These are phyloP conservation scores for Mycena sp. DNA, from an alignment of 1,284 basidiomycete species.

Conservation along the genomic window DNA sequence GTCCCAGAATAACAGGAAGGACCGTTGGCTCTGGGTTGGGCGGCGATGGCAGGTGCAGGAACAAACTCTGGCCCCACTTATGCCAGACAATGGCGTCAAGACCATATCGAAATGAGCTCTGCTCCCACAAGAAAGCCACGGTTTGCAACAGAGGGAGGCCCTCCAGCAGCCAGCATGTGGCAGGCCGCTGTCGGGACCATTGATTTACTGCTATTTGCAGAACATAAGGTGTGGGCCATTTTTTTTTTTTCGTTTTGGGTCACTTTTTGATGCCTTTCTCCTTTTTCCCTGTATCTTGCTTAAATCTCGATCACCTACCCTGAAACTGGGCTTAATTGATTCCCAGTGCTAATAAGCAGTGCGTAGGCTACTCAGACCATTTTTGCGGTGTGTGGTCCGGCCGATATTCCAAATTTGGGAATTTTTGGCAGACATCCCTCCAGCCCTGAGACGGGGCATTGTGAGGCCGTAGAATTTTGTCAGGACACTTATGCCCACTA, in stretches of 20 bases:
- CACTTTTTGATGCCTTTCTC: neutral
- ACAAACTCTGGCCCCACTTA: too few species aligned
- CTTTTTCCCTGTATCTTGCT: neutral
- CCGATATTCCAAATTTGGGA: neutral
- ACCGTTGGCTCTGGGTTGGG: too few species aligned
- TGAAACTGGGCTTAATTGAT: neutral
- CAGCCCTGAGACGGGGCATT: neutral
- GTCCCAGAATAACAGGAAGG: too few species aligned
- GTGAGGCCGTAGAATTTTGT: neutral
- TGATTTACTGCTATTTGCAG: slow-evolving; percentile 23
- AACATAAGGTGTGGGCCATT: neutral
- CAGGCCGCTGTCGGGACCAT: too few species aligned
- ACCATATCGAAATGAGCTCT: too few species aligned
- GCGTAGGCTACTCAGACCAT: neutral
- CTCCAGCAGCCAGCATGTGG: too few species aligned
- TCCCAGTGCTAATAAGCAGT: neutral
- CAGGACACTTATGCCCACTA: neutral
- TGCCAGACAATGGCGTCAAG: too few species aligned
- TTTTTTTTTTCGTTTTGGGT: neutral
- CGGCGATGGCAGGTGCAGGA: too few species aligned
- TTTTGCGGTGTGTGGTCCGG: neutral
- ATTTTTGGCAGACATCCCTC: neutral
- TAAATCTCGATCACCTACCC: neutral
- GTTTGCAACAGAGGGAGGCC: too few species aligned
- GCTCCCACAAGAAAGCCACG: too few species aligned